These are phyloP conservation scores for Kwoniella mangroviensis DNA, from an alignment of 768 basidiomycete species.

Conservation along the genomic window DNA sequence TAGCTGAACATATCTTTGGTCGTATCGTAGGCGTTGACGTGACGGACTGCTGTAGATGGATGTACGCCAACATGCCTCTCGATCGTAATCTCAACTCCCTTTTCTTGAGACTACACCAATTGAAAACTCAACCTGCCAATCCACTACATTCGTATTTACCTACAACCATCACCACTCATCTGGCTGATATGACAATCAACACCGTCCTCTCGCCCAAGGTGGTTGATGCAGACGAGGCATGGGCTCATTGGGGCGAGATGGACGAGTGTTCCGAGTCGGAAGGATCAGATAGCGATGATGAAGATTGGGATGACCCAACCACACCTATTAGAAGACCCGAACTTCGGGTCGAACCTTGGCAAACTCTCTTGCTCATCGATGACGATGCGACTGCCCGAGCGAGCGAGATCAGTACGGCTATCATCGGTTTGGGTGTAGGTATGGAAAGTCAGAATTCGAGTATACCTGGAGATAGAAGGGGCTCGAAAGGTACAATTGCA, in stretches of 20 bases:
- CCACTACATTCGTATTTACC: constrained; percentile 58
- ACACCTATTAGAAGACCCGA: constrained; percentile 60
- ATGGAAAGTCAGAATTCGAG: constrained; percentile 6
- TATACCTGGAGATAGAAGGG: constrained; percentile 20
- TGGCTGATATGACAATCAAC: constrained; percentile 79
- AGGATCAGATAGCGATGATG: constrained; percentile 30
- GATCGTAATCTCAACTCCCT: constrained; percentile 78
- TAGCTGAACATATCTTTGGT: too few relatives aligned
- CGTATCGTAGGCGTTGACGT: constrained; percentile 50
- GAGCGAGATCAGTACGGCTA: constrained; percentile 59
- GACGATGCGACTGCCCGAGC: constrained; percentile 63
- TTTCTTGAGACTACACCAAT: constrained; percentile 75
- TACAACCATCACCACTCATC: constrained; percentile 74
- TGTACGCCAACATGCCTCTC: constrained; percentile 71
- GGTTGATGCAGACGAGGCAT: constrained; percentile 54
- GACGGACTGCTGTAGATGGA: constrained; percentile 59
- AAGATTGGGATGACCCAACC: constrained; percentile 31
- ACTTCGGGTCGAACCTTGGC: constrained; percentile 84
- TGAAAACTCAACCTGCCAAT: constrained; percentile 38
- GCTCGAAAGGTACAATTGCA: constrained; percentile 16
- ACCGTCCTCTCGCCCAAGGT: constrained; percentile 83
- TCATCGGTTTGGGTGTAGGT: constrained; percentile 42
- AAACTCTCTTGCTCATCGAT: constrained; percentile 79
- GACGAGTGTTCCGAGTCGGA: constrained; percentile 36
- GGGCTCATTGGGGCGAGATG: constrained; percentile 52